Base-by-base conservation (phyloP, 345 rosid genomes). In the Laguncularia racemosa region DNA sequence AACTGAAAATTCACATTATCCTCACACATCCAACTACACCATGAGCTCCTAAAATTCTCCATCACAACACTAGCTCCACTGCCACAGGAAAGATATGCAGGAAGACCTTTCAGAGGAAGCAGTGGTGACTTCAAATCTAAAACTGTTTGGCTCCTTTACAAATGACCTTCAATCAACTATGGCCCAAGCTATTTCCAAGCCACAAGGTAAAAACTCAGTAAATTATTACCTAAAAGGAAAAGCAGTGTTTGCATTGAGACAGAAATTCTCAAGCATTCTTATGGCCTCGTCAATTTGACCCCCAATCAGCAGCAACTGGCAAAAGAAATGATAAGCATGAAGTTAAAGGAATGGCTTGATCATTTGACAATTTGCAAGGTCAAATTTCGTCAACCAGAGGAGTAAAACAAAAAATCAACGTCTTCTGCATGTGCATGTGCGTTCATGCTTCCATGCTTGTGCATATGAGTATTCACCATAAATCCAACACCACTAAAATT, bases 271-370 rank as follows among this genome's bases (percentile, higher is more conserved):
- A 4, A 89, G 76, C 64, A 73, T 80, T 28, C 65, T 61, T 66
- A 86, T 61, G 0, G 95, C 93, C 73, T 77, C 88, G 43, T 74
- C 74, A 48, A 77, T 74, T 65, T 75, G 74, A 56, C 91, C 82
- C 55, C 91, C 89, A 61, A 83, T 64, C 68, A 89, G 75, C 69
- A 92, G 66, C 67, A 89, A 75, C 98, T 92, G 74, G 49, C 46
- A 71, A 6, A 64, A 64, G 48, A 56, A 13, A 17, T 17, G 53
- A 14, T 52, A 43, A 48, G 14, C n/a, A 17, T 23, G 28, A 23
- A 53, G 26, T 12, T 50, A 12, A 15, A 12, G 4, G 26, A 11
- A 43, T 12, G 11, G 44, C 33, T 20, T 20, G 18, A 53, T 16
- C 3, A 53, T 33, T 33, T 33, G 4, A 33, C 40, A 33, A 33